Percentiles rank a stretch among this genome's conserved stretches.
phyloP scores from a whole-genome alignment of 805 yeast species.

The Kuraishia floccosa region DNA sequence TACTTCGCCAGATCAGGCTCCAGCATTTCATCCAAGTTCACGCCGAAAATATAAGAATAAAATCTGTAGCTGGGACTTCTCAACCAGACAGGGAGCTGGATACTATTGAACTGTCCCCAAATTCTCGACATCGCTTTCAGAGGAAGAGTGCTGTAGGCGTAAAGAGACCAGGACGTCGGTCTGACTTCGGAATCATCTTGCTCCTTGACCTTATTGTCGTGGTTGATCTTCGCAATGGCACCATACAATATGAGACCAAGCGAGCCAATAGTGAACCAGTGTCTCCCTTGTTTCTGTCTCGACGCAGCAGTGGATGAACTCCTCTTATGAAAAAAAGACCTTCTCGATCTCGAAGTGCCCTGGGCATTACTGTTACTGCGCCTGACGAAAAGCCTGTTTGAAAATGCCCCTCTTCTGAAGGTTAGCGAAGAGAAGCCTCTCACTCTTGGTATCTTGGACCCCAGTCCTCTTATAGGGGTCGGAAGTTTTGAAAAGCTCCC shows the following conservation, averaged over 20 bases:
- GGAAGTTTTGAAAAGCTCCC: too few species aligned
- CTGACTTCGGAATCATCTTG: conserved; percentile 27
- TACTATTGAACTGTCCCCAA: conserved; percentile 88
- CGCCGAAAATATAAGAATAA: conserved; percentile 78
- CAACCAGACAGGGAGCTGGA: conserved; percentile 80
- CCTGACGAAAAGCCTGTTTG: neutral
- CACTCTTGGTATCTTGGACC: neutral
- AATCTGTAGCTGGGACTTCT: conserved; percentile 72
- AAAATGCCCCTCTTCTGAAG: neutral
- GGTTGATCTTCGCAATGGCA: conserved; percentile 28
- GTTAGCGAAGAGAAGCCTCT: neutral
- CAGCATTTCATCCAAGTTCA: conserved; percentile 77
- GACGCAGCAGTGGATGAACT: neutral
- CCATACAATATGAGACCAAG: conserved; percentile 42
- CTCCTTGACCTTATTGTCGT: conserved; percentile 11
- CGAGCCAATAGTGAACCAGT: conserved; percentile 46
- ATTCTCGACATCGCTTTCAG: conserved; percentile 81
- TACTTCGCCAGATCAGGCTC: conserved; percentile 71
- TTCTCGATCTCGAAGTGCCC: too few species aligned
- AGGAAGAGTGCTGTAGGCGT: conserved; percentile 84
- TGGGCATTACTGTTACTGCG: too few species aligned
- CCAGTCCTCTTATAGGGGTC: neutral
- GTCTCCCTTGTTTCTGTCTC: conserved; percentile 4
- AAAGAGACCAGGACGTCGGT: conserved; percentile 81
- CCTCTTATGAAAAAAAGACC: too few species aligned